Evolutionary conservation across 108 stramenopile species (phyloP).

Genomic region (Cyclotella cryptica): DNA sequence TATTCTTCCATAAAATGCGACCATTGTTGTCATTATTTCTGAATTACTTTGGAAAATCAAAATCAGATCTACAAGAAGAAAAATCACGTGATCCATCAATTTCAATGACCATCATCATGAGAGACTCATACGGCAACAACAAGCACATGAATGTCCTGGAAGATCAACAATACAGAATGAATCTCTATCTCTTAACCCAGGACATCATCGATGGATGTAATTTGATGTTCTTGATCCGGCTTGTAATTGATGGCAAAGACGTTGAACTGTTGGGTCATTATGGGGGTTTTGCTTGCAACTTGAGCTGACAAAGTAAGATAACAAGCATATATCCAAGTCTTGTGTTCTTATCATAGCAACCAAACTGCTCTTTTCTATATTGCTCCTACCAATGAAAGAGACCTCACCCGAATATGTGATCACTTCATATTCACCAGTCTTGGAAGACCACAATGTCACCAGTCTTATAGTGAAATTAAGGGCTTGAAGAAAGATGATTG

Average conservation of each 20-base stretch:
- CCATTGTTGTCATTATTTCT: slow-evolving; percentile 84
- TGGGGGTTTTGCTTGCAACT: slow-evolving; percentile 92
- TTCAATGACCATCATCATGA: neutral
- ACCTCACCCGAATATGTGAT: slow-evolving; percentile 89
- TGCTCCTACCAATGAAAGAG: slow-evolving; percentile 91
- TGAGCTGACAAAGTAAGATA: no score
- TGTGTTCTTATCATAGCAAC: slow-evolving; percentile 78
- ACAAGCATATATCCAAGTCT: no score
- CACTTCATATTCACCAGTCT: slow-evolving; percentile 82
- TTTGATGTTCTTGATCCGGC: slow-evolving; percentile 80
- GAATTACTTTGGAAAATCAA: slow-evolving; percentile 94
- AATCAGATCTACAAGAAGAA: slow-evolving; percentile 69
- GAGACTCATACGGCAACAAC: no score
- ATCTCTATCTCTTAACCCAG: slow-evolving; percentile 78
- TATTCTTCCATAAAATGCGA: slow-evolving; percentile 82
- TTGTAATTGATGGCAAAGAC: slow-evolving; percentile 95
- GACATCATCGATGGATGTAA: slow-evolving; percentile 82
- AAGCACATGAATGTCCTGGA: slow-evolving; percentile 33
- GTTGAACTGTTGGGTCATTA: slow-evolving; percentile 97
- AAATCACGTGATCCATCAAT: neutral
- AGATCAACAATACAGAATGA: slow-evolving; percentile 94
- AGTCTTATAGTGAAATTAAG: no score
- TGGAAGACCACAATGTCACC: no score
- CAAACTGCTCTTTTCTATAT: slow-evolving; percentile 93
- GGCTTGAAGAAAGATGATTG: no score